Evolutionary conservation across 1,284 basidiomycete species (phyloP).

Genomic region (Puccinia novopanici): DNA sequence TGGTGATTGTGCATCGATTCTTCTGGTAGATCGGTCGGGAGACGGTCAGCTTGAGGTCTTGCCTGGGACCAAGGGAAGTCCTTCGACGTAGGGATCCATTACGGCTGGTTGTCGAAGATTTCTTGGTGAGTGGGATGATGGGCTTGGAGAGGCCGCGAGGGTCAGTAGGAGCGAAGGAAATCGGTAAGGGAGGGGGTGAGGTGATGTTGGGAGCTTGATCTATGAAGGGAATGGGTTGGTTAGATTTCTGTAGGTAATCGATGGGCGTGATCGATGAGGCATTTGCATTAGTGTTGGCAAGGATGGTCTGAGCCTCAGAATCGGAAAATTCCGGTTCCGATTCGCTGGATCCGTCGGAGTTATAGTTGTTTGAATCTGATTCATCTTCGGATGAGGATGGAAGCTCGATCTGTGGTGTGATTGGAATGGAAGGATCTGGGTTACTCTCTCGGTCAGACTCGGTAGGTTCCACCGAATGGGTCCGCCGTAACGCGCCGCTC

Average conservation of each 20-base stretch:
- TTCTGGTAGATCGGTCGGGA: constrained; percentile 44
- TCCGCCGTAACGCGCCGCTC: neutral
- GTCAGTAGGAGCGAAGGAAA: constrained; percentile 22
- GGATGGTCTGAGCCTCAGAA: constrained; percentile 17
- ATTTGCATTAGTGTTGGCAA: constrained; percentile 46
- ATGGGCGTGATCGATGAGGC: constrained; percentile 39
- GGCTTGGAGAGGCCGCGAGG: neutral
- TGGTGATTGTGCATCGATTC: constrained; percentile 42
- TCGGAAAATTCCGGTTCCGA: constrained; percentile 22
- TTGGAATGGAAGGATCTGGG: constrained; percentile 6
- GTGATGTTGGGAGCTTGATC: constrained; percentile 45
- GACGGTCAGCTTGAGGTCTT: constrained; percentile 32
- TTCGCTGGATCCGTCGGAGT: constrained; percentile 12
- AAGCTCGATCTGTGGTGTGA: constrained; percentile 15
- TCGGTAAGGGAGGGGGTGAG: constrained; percentile 28
- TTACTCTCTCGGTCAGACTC: constrained; percentile 37
- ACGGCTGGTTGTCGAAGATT: constrained; percentile 11
- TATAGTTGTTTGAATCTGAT: constrained; percentile 34
- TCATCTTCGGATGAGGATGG: constrained; percentile 33
- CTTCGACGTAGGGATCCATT: constrained; percentile 16
- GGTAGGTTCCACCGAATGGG: neutral
- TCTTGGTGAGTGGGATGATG: neutral
- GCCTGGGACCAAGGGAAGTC: constrained; percentile 10
- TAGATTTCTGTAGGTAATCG: constrained; percentile 35
- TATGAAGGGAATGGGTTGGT: constrained; percentile 43